A percentile compares a stretch with the other conserved stretches of the same genome.
These are phyloP conservation scores for Pachysandra terminalis DNA, from an alignment of 164 flowering plant species.

Conservation along the genomic window DNA sequence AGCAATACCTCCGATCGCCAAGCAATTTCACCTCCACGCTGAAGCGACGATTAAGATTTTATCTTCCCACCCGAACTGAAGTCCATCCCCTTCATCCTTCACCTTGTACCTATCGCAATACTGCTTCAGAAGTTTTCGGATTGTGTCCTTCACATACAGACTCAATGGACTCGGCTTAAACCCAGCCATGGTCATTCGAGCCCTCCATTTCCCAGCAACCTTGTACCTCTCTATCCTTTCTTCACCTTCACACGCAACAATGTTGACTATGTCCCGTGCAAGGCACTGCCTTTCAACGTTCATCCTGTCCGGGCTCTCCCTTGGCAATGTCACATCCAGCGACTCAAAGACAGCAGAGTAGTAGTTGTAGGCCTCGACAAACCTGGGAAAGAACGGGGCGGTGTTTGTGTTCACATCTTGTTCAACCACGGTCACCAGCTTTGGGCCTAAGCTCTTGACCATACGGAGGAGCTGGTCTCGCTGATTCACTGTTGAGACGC, in stretches of 20 bases:
- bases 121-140: constrained; percentile 43
- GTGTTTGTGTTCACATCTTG: constrained; percentile 97
- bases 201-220: constrained; percentile 96
- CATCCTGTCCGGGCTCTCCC: constrained; percentile 83
- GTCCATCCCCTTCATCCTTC: constrained; percentile 64
- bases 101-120: constrained; percentile 68
- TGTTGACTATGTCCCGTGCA: constrained; percentile 87
- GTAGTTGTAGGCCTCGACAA: constrained; percentile 81
- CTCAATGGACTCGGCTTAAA: constrained; percentile 60
- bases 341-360: constrained; percentile 90
- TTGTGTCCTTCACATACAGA: constrained; percentile 36
- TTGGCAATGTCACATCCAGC: constrained; percentile 74
- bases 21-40: constrained; percentile 63
- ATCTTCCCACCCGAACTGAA: constrained; percentile 90
- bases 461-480: constrained; percentile 85
- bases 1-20: background rate
- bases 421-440: constrained; percentile 88
- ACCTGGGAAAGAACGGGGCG: constrained; percentile 78
- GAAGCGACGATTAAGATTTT: constrained; percentile 79
- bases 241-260: constrained; percentile 93
- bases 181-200: constrained; percentile 97
- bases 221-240: constrained; percentile 94
- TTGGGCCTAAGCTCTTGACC: constrained; percentile 82
- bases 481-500: constrained; percentile 84
- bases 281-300: constrained; percentile 92